Conservation (phyloP, 108 stramenopile genomes). For the Ochromonas danica region DNA sequence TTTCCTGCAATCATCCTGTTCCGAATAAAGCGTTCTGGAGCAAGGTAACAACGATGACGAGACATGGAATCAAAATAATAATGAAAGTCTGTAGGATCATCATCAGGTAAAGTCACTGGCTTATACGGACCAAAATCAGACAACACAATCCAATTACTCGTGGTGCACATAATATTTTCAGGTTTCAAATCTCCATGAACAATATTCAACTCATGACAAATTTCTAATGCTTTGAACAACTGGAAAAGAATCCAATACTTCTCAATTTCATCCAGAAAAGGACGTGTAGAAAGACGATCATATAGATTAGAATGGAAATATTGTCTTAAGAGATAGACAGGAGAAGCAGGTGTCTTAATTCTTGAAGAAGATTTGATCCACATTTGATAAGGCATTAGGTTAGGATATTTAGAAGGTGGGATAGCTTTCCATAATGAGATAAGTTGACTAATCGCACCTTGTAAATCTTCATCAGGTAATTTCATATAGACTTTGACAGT, state of each 20-base stretch:
- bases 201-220: constrained; percentile 70
- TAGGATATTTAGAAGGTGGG: constrained; percentile 46
- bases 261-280: constrained; percentile 85
- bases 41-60: constrained; percentile 81
- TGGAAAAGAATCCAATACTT: constrained; percentile 89
- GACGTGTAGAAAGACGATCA: constrained; percentile 83
- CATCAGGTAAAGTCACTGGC: constrained; percentile 77
- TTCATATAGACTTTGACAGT: constrained; percentile 60
- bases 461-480: constrained; percentile 44
- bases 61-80: constrained; percentile 70
- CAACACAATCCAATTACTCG: constrained; percentile 83
- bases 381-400: constrained; percentile 51
- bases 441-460: constrained; percentile 31
- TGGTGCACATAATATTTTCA: constrained; percentile 86
- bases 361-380: constrained; percentile 42
- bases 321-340: constrained; percentile 72
- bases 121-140: constrained; percentile 88
- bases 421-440: constrained; percentile 38
- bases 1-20: constrained; percentile 19
- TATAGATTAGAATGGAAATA: constrained; percentile 77
- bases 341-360: constrained; percentile 39
- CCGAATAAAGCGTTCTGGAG: constrained; percentile 70
- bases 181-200: constrained; percentile 90
- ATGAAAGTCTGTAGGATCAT: constrained; percentile 85
- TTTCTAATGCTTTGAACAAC: constrained; percentile 73